These are phyloP conservation scores for Plenodomus tracheiphilus DNA, from an alignment of 2,329 filamentous ascomycete genomes.

Conservation along the genomic window DNA sequence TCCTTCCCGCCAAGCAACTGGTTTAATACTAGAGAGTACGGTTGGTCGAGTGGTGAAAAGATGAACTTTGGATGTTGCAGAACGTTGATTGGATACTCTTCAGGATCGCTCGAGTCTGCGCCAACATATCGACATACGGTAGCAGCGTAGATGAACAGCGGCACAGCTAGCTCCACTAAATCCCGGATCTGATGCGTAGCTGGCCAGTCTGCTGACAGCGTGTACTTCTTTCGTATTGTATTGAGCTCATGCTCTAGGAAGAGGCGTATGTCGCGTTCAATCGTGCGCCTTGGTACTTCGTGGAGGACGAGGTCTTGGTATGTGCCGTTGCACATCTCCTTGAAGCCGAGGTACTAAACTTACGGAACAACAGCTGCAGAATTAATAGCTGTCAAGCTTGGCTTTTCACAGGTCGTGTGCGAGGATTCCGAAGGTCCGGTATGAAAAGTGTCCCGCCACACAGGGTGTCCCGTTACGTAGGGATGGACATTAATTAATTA, in stretches of 20 bases:
- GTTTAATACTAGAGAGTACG: constrained; percentile 22
- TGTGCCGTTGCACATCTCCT: constrained; percentile 18
- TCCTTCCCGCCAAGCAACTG: constrained; percentile 35
- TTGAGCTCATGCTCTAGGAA: constrained; percentile 23
- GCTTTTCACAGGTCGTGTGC: no score
- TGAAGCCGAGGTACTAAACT: constrained; percentile 21
- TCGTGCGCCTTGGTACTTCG: constrained; percentile 18
- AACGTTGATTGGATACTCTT: constrained; percentile 13
- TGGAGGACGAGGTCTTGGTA: constrained; percentile 25
- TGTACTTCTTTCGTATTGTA: constrained; percentile 15
- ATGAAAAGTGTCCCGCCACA: no score
- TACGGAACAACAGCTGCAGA: no score
- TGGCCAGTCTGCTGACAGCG: constrained; percentile 28
- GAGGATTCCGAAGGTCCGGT: no score
- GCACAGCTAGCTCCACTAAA: constrained; percentile 30
- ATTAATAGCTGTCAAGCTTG: no score
- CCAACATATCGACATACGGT: constrained; percentile 28
- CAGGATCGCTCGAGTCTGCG: constrained; percentile 12
- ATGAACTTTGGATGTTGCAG: constrained; percentile 15
- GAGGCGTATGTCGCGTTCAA: constrained; percentile 24
- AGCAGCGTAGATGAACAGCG: constrained; percentile 42
- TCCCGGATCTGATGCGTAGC: constrained; percentile 18
- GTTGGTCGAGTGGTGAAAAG: constrained; percentile 20
- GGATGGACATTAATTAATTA: no score
- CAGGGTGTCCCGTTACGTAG: no score